A percentile compares a stretch with the other conserved stretches of the same genome.
Conservation (phyloP, 129 eudicot species). For the Scalesia atractyloides region DNA sequence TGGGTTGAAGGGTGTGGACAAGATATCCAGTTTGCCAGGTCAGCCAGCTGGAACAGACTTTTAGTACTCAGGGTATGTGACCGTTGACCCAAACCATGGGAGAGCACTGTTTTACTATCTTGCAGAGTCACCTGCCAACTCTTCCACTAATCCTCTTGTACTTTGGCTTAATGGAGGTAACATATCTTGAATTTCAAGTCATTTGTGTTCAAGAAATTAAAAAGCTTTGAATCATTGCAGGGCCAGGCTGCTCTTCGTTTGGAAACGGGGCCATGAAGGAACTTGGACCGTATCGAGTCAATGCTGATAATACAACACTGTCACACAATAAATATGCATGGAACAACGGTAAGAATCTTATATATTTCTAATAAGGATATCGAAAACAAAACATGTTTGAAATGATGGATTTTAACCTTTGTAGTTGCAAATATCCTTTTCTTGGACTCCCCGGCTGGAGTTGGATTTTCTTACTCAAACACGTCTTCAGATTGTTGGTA, state of each 20-base stretch:
- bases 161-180: slow-evolving; percentile 84
- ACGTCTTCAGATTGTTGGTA: neutral
- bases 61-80: no score
- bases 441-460: neutral
- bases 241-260: no score
- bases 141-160: no score
- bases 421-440: neutral
- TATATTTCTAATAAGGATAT: no score
- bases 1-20: neutral
- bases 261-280: no score
- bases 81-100: slow-evolving; percentile 36
- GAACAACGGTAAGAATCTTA: slow-evolving; percentile 46
- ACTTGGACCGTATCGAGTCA: slow-evolving; percentile 43
- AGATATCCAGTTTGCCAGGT: no score
- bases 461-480: neutral
- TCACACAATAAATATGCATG: slow-evolving; percentile 48
- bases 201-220: no score
- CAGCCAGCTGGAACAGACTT: no score
- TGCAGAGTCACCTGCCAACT: slow-evolving; percentile 40
- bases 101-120: slow-evolving; percentile 56
- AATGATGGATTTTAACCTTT: no score
- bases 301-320: slow-evolving; percentile 43
- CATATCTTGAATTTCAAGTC: slow-evolving; percentile 32
- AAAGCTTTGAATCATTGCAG: no score
- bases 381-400: no score